These are phyloP conservation scores for Citrullus mucosospermus DNA, from an alignment of 306 rosid genomes.

Conservation along the genomic window DNA sequence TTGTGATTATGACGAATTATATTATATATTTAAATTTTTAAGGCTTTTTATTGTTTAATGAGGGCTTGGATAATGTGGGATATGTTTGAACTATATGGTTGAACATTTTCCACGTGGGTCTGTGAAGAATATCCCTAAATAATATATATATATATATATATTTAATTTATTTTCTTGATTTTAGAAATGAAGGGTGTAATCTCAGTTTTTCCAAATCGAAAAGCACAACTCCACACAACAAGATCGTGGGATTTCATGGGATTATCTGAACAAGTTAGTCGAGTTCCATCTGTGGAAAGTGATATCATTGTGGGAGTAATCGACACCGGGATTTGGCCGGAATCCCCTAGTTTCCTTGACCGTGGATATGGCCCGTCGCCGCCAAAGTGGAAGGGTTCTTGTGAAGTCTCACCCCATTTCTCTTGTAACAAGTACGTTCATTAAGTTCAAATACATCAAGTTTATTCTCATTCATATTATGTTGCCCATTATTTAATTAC, in stretches of 20 bases:
- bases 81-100: too few relatives aligned
- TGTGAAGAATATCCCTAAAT: too few relatives aligned
- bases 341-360: background rate
- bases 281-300: constrained; percentile 2
- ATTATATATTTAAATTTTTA: too few relatives aligned
- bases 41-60: too few relatives aligned
- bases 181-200: constrained; percentile 24
- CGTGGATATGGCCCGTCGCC: background rate
- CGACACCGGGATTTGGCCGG: constrained; percentile 15
- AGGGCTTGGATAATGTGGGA: too few relatives aligned
- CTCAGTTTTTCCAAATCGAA: constrained; percentile 21
- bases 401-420: background rate
- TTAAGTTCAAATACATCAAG: too few relatives aligned
- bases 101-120: background rate
- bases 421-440: background rate
- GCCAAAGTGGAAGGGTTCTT: background rate
- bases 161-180: too few relatives aligned
- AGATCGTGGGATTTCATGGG: constrained; percentile 27
- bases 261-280: background rate
- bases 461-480: too few relatives aligned
- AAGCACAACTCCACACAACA: constrained; percentile 25
- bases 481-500: too few relatives aligned
- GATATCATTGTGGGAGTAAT: constrained; percentile 14
- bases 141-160: too few relatives aligned
- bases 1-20: too few relatives aligned